A percentile compares a stretch with the other conserved stretches of the same genome.
Conservation (phyloP, 345 rosid species). For the Salix suchowensis region DNA sequence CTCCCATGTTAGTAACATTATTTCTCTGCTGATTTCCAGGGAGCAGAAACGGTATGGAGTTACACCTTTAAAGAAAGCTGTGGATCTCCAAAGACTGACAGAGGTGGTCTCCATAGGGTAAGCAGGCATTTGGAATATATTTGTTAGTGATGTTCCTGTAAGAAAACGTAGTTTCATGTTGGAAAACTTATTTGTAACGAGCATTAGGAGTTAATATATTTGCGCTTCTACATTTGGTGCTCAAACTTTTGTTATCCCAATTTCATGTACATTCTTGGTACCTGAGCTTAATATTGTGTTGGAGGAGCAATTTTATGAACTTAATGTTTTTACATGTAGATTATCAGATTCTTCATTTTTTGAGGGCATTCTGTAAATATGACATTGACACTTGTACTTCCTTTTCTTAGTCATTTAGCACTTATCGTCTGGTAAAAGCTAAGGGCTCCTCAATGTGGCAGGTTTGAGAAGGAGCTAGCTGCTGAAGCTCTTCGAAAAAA, state of each 20-base stretch:
- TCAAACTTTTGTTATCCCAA: background rate
- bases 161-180: background rate
- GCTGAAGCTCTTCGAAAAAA: constrained; percentile 88
- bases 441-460: constrained; percentile 30
- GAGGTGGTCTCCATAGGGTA: constrained; percentile 73
- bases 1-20: constrained; percentile 5
- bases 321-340: background rate
- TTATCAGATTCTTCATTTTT: background rate
- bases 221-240: background rate
- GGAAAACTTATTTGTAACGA: background rate
- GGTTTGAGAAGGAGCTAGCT: constrained; percentile 78
- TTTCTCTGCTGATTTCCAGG: constrained; percentile 38
- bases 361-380: background rate
- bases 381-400: background rate
- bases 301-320: background rate
- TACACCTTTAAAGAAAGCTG: constrained; percentile 77
- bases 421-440: background rate
- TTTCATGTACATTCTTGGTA: background rate
- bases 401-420: background rate
- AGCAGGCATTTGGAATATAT: constrained; percentile 7
- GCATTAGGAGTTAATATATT: background rate
- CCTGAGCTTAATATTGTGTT: background rate
- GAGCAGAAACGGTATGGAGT: constrained; percentile 82
- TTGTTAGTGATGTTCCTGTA: background rate
- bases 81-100: constrained; percentile 61